These are phyloP conservation scores for Trametes punicea DNA, from an alignment of 768 basidiomycete species.

Conservation along the genomic window DNA sequence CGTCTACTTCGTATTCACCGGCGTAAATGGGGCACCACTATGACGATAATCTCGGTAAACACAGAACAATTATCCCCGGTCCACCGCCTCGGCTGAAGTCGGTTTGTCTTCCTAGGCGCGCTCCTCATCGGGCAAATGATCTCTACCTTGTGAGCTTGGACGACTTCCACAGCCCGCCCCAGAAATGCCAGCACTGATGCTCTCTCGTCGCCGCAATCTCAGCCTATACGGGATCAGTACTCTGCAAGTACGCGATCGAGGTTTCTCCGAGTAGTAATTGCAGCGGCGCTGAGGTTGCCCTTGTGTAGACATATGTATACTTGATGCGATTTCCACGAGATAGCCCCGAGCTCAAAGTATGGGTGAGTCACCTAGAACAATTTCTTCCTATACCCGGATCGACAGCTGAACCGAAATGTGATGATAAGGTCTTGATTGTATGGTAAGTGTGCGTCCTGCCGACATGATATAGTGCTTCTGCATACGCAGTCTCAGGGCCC, in stretches of 20 bases:
- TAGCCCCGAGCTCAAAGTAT: conserved; percentile 19
- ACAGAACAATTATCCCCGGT: background rate
- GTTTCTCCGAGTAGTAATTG: background rate
- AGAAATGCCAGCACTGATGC: too few species aligned
- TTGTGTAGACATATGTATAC: conserved; percentile 19
- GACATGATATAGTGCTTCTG: background rate
- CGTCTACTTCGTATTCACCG: background rate
- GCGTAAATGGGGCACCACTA: conserved; percentile 10
- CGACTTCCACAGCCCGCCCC: too few species aligned
- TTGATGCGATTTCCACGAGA: conserved; percentile 20
- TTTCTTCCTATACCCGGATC: background rate
- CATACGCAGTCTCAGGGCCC: background rate
- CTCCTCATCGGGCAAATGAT: conserved; percentile 21
- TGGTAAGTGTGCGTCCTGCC: background rate
- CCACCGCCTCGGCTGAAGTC: background rate
- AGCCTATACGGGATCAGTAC: conserved; percentile 20
- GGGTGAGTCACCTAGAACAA: conserved; percentile 1
- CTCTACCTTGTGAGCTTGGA: conserved; percentile 17
- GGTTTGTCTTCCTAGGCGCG: conserved; percentile 7
- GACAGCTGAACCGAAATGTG: background rate
- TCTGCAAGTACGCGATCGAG: conserved; percentile 8
- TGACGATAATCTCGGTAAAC: conserved; percentile 17
- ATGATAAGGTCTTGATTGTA: conserved; percentile 5
- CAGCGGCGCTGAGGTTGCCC: background rate
- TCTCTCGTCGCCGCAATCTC: background rate